A percentile compares a stretch with the other conserved stretches of the same genome.
Conservation (phyloP, 2,329 filamentous ascomycete genomes). For the Macrophomina tecta region DNA sequence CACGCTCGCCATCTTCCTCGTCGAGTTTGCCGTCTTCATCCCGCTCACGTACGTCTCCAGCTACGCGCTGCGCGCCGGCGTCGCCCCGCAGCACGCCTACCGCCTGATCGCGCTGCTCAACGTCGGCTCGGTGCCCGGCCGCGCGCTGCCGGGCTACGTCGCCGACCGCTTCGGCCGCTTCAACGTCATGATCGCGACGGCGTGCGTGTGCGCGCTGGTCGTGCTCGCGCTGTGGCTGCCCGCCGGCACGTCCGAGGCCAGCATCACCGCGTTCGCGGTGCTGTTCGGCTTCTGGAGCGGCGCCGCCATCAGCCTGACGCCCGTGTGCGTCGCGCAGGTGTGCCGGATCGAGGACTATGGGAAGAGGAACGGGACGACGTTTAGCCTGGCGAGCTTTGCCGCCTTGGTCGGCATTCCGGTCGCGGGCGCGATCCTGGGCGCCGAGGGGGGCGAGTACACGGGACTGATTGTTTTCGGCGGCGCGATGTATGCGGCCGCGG, state of each 20-base stretch:
- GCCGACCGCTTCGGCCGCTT: slow-evolving; percentile 50
- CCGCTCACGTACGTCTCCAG: slow-evolving; percentile 12
- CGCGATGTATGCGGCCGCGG: background rate
- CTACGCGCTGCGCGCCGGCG: background rate
- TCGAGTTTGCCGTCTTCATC: slow-evolving; percentile 18
- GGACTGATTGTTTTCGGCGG: slow-evolving; percentile 10
- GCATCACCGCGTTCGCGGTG: slow-evolving; percentile 47
- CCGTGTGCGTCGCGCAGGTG: slow-evolving; percentile 56
- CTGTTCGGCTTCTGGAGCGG: slow-evolving; percentile 57
- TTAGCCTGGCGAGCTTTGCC: slow-evolving; percentile 56
- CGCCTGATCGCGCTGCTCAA: slow-evolving; percentile 18
- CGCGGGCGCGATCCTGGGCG: slow-evolving; percentile 56
- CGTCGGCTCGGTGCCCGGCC: slow-evolving; percentile 35
- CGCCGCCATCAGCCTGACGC: slow-evolving; percentile 51
- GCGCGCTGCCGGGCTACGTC: slow-evolving; percentile 34
- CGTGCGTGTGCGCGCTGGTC: slow-evolving; percentile 43
- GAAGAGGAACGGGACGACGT: slow-evolving; percentile 61
- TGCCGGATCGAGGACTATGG: slow-evolving; percentile 56
- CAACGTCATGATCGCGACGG: slow-evolving; percentile 48
- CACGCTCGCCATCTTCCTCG: slow-evolving; percentile 14
- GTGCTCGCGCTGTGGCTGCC: slow-evolving; percentile 44
- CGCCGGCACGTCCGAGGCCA: slow-evolving; percentile 29
- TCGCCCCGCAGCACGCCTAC: slow-evolving; percentile 1
- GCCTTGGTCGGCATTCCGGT: slow-evolving; percentile 61
- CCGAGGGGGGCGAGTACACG: slow-evolving; percentile 43